Percentiles rank a stretch among this genome's conserved stretches.
phyloP scores from a whole-genome alignment of 2,329 filamentous ascomycete species.

The Epichloe gansuensis region DNA sequence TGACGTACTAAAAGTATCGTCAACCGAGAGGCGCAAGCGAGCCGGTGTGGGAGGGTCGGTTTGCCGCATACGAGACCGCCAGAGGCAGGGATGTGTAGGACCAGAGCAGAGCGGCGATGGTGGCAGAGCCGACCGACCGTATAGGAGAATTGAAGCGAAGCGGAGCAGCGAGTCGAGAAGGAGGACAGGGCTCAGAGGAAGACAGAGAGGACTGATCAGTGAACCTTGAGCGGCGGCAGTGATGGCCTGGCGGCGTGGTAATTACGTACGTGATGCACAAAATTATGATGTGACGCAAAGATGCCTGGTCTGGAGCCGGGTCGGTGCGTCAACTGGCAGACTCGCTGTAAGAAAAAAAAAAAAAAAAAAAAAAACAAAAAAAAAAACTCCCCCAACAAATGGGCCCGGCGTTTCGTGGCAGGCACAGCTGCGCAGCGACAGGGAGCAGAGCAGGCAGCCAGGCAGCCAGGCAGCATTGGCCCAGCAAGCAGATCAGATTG shows the following conservation, averaged over 20 bases:
- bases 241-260: neutral
- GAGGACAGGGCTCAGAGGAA: neutral
- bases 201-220: neutral
- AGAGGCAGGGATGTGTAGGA: neutral
- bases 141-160: neutral
- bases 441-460: no score
- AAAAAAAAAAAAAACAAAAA: no score
- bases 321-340: neutral
- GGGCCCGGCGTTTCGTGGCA: no score
- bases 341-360: neutral
- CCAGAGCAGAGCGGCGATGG: neutral
- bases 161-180: neutral
- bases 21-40: constrained; percentile 6
- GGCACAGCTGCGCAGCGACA: no score
- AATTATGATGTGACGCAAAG: neutral
- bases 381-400: no score
- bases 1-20: constrained; percentile 2
- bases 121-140: neutral
- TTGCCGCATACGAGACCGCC: constrained; percentile 3
- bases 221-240: neutral
- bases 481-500: no score
- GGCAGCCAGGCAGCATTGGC: no score
- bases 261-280: constrained; percentile 4
- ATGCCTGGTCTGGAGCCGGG: neutral
- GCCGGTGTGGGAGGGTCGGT: neutral